A percentile compares a stretch with the other conserved stretches of the same genome.
Conservation (phyloP, 495 filamentous ascomycete genomes). For the Podospora comata region DNA sequence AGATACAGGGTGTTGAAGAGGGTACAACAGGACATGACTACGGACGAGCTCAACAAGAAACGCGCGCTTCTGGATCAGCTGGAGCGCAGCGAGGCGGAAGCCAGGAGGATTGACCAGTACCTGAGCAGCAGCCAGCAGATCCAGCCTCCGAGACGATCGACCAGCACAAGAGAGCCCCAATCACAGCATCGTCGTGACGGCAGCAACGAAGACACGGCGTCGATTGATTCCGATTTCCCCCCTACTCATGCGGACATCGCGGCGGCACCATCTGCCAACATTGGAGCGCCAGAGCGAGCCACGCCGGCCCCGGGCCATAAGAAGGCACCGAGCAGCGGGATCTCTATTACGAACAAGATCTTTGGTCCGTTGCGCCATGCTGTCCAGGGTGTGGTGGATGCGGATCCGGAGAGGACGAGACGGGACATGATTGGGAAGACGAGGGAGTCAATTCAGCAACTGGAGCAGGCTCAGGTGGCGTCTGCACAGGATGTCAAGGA, state of each 20-base stretch:
- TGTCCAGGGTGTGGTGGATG: slow-evolving; percentile 91
- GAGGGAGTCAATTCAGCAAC: slow-evolving; percentile 65
- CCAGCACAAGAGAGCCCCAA: slow-evolving; percentile 52
- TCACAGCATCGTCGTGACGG: slow-evolving; percentile 46
- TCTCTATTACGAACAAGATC: slow-evolving; percentile 86
- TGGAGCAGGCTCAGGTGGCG: slow-evolving; percentile 85
- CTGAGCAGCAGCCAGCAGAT: slow-evolving; percentile 63
- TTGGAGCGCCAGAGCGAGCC: slow-evolving; percentile 49
- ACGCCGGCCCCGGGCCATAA: slow-evolving; percentile 52
- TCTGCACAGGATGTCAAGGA: slow-evolving; percentile 88
- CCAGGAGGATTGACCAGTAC: slow-evolving; percentile 88
- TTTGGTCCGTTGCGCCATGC: slow-evolving; percentile 93
- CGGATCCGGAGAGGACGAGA: slow-evolving; percentile 87
- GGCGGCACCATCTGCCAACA: slow-evolving; percentile 58
- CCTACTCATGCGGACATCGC: slow-evolving; percentile 74
- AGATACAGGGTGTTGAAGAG: slow-evolving; percentile 87
- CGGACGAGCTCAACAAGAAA: slow-evolving; percentile 84
- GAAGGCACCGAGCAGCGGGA: slow-evolving; percentile 72
- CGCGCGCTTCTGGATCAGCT: slow-evolving; percentile 71
- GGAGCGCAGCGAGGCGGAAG: slow-evolving; percentile 85
- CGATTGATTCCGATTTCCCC: slow-evolving; percentile 91
- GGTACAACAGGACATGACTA: slow-evolving; percentile 95
- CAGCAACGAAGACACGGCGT: slow-evolving; percentile 66
- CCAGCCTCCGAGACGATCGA: slow-evolving; percentile 60
- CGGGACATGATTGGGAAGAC: slow-evolving; percentile 95